phyloP scores from a whole-genome alignment of 225 moss, liverwort and hornwort species.

The Rhytidiadelphus loreus region DNA sequence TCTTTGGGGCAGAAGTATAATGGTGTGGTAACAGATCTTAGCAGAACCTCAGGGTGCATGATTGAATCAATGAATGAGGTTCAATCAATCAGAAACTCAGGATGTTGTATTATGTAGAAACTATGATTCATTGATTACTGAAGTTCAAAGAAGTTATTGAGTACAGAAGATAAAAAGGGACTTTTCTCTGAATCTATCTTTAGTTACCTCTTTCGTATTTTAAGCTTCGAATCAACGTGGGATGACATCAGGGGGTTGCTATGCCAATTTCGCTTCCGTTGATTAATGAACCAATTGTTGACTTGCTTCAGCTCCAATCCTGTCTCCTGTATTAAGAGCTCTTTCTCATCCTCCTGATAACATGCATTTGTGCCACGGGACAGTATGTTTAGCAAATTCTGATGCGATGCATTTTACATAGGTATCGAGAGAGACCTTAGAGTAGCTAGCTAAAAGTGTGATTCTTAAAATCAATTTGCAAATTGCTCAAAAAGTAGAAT shows the following conservation, averaged over 20 bases:
- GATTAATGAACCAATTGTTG: conserved; percentile 93
- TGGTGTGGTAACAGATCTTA: neutral
- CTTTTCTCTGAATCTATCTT: neutral
- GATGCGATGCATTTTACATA: neutral
- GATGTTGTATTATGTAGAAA: neutral
- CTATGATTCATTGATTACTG: neutral
- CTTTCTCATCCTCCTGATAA: conserved; percentile 79
- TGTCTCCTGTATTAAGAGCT: conserved; percentile 60
- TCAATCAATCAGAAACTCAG: too few relatives aligned
- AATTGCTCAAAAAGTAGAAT: neutral
- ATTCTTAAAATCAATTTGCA: neutral
- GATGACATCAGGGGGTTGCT: conserved; percentile 31
- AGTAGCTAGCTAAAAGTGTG: neutral
- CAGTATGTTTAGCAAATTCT: neutral
- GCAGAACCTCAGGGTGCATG: neutral
- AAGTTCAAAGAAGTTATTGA: neutral
- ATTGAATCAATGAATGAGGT: too few relatives aligned
- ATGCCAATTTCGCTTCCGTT: conserved; percentile 88
- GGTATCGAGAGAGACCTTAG: neutral
- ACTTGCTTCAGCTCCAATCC: conserved; percentile 87
- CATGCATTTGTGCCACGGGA: neutral
- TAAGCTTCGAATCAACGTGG: conserved; percentile 28
- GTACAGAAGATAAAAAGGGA: neutral
- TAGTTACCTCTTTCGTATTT: conserved; percentile 41
- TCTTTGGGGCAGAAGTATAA: neutral